Evolutionary conservation across 768 basidiomycete genomes (phyloP), one percentile per base, ranked within the genome.

Genomic region (Tulasnella sp.): DNA sequence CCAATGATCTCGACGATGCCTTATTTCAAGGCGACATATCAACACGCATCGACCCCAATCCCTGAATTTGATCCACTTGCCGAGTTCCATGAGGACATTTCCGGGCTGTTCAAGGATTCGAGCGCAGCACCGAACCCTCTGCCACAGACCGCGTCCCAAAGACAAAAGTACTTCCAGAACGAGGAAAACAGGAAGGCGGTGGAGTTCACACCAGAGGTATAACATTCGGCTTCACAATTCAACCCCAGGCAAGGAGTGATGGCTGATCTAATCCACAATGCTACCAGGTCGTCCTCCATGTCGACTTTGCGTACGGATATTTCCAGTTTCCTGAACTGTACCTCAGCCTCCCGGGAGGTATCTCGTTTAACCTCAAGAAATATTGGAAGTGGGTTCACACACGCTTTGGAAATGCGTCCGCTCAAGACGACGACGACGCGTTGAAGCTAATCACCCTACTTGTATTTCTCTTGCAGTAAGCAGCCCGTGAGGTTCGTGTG

Each of bases 401-500:
- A 7, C 34, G 15, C 34, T 38, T 15, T 38, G 7, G 15, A 38
- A n/a, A n/a, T n/a, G 34, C 34, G 34, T 15, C 15, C 15, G 34
- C 34, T 38, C 7, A 7, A 15, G 15, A 38, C 34, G 7, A 38
- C 34, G 34, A 38, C 5, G 15, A 38, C n/a, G n/a, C 34, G 15
- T 5, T 15, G 34, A 38, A 5, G 15, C 34, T 38, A 5, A 38
- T 38, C 7, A 15, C 15, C 34, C 15, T 38, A 7, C 34, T 38
- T 38, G 5, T 5, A 38, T 38, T 5, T 38, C 15, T 5, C 7
- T 15, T 38, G 34, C 34, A 38, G 95, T 65, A 88, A 89, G 23
- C 92, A 94, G 71, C 91, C 88, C 0, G 88, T 94, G 32, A 77
- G 80, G 21, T 97, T 95, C 70, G 77, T 89, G 21, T 95, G 93